Conservation (phyloP, 1,139 yeast genomes). For the Yamadazyma epiphylla region DNA sequence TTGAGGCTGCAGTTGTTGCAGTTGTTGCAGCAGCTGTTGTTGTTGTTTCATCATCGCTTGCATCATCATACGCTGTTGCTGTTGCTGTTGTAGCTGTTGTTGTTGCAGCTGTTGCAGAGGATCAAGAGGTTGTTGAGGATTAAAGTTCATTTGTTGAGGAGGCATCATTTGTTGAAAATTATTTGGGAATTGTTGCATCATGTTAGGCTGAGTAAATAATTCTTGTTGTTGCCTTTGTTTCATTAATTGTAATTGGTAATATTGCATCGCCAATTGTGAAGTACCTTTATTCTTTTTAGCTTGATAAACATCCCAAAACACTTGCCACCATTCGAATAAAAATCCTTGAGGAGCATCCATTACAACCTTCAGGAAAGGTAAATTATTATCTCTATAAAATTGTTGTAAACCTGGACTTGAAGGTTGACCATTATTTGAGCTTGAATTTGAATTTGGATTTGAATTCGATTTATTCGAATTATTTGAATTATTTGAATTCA, state of each 20-base stretch:
- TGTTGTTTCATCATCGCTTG: conserved; percentile 23
- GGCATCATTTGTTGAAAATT: conserved; percentile 1
- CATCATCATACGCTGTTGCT: conserved; percentile 24
- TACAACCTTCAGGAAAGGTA: conserved; percentile 49
- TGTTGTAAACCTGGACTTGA: conserved; percentile 18
- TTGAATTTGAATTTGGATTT: neutral
- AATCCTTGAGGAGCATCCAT: conserved; percentile 88
- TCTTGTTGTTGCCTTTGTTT: conserved; percentile 62
- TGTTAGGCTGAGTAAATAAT: conserved; percentile 3
- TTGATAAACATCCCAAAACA: conserved; percentile 90
- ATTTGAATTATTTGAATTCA: neutral
- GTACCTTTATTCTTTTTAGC: conserved; percentile 61
- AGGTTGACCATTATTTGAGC: neutral
- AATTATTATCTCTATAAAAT: conserved; percentile 30
- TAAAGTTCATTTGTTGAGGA: conserved; percentile 4
- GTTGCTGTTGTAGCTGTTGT: conserved; percentile 10
- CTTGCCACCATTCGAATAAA: conserved; percentile 92
- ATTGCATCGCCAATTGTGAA: conserved; percentile 61
- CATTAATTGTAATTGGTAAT: conserved; percentile 64
- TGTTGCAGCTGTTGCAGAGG: conserved; percentile 12
- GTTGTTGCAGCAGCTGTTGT: conserved; percentile 22
- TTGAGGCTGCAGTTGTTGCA: conserved; percentile 23
- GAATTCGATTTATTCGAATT: neutral
- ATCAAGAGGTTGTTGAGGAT: conserved; percentile 15
- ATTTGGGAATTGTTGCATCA: neutral